These are phyloP conservation scores for Uronychia setigera DNA, from an alignment of 73 alveolate species.

Conservation along the genomic window DNA sequence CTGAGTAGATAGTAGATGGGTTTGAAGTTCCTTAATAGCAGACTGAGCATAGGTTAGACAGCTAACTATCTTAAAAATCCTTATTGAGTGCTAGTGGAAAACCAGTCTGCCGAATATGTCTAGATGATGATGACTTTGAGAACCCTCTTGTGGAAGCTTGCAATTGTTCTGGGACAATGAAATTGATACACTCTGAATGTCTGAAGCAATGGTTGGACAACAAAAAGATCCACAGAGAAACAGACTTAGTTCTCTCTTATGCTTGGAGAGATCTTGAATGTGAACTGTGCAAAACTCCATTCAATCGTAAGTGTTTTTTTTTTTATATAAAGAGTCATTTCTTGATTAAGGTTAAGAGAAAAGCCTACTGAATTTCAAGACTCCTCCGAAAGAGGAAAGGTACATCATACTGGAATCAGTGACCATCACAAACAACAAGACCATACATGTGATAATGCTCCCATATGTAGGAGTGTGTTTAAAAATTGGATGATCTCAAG, in stretches of 20 bases:
- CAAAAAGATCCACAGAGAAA: constrained; percentile 41
- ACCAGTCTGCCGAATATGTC: constrained; percentile 59
- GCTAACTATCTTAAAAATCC: not conserved
- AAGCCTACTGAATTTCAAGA: not conserved
- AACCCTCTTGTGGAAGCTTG: constrained; percentile 67
- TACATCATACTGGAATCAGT: not conserved
- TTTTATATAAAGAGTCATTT: not conserved
- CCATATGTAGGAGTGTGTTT: constrained; percentile 1
- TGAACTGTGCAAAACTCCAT: constrained; percentile 53
- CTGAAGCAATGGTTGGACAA: constrained; percentile 57
- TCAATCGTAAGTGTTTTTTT: not conserved
- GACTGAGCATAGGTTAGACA: not conserved
- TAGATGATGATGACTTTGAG: constrained; percentile 45
- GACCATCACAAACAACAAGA: constrained; percentile 17
- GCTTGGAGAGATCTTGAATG: constrained; percentile 31
- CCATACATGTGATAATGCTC: constrained; percentile 19
- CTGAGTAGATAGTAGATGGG: not conserved
- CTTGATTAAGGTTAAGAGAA: not conserved
- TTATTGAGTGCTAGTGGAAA: not conserved
- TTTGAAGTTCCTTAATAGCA: not conserved
- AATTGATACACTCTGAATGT: constrained; percentile 58
- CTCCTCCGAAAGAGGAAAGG: not conserved
- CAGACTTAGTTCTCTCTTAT: constrained; percentile 18
- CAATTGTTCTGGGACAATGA: constrained; percentile 69
- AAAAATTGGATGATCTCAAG: constrained; percentile 44